These are phyloP conservation scores for Kodamaea laetipori DNA, from an alignment of 805 yeast genomes.

Conservation along the genomic window DNA sequence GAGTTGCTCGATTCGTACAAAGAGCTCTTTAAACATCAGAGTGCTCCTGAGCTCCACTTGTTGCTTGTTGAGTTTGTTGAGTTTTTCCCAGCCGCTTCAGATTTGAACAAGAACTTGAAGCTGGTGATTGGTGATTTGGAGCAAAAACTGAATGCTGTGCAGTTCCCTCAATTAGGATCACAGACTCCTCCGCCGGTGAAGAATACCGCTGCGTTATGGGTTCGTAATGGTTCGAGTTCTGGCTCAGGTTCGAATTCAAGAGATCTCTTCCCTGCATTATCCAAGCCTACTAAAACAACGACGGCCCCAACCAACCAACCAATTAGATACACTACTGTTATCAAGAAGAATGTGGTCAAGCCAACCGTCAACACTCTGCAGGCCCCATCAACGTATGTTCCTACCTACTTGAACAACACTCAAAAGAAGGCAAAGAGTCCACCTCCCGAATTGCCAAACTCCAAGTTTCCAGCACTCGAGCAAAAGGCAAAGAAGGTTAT, in stretches of 20 bases:
- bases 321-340: slow-evolving; percentile 38
- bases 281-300: slow-evolving; percentile 27
- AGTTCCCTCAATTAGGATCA: slow-evolving; percentile 53
- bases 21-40: slow-evolving; percentile 45
- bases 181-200: slow-evolving; percentile 8
- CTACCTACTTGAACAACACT: slow-evolving; percentile 34
- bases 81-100: slow-evolving; percentile 50
- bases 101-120: slow-evolving; percentile 43
- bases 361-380: slow-evolving; percentile 20
- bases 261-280: slow-evolving; percentile 39
- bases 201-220: slow-evolving; percentile 18
- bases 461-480: slow-evolving; percentile 52
- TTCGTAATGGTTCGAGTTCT: slow-evolving; percentile 7
- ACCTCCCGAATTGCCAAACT: slow-evolving; percentile 19
- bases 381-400: slow-evolving; percentile 27
- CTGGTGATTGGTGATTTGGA: slow-evolving; percentile 23
- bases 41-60: slow-evolving; percentile 53
- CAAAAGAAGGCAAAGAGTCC: slow-evolving; percentile 15
- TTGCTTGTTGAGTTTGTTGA: slow-evolving; percentile 64
- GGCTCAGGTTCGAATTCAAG: slow-evolving; percentile 15
- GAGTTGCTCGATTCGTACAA: slow-evolving; percentile 50
- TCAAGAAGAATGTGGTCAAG: slow-evolving; percentile 20
- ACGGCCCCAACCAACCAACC: slow-evolving; percentile 26
- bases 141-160: slow-evolving; percentile 31
- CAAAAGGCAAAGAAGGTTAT: slow-evolving; percentile 42